Conservation (phyloP, 805 yeast species). For the Pichia gijzeniarum region DNA sequence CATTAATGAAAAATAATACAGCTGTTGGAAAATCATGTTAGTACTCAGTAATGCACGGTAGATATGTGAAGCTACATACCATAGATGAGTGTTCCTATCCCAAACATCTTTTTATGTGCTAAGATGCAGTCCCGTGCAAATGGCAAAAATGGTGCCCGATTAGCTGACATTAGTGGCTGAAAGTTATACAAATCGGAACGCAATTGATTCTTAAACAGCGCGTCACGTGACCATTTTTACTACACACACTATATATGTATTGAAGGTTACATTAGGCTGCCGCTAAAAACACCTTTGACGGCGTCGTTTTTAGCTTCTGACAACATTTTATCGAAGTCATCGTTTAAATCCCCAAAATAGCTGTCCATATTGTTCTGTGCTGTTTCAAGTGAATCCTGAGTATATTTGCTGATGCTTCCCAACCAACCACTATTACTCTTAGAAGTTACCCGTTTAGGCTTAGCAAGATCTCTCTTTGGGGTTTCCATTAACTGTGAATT, state of each 20-base stretch:
- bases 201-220: too few species aligned
- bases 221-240: too few species aligned
- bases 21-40: slow-evolving; percentile 20
- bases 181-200: too few species aligned
- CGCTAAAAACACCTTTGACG: slow-evolving; percentile 24
- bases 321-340: slow-evolving; percentile 28
- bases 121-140: neutral
- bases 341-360: slow-evolving; percentile 26
- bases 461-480: slow-evolving; percentile 11
- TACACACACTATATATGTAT: too few species aligned
- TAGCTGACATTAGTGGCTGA: too few species aligned
- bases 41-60: too few species aligned
- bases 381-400: slow-evolving; percentile 21
- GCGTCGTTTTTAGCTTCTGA: slow-evolving; percentile 26
- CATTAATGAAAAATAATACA: slow-evolving; percentile 45
- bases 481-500: slow-evolving; percentile 20
- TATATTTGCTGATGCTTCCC: slow-evolving; percentile 13
- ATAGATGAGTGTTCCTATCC: slow-evolving; percentile 48
- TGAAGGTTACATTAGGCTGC: slow-evolving; percentile 8
- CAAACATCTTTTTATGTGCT: slow-evolving; percentile 36
- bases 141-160: too few species aligned
- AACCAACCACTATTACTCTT: slow-evolving; percentile 11
- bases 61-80: too few species aligned
- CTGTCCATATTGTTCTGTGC: slow-evolving; percentile 21
- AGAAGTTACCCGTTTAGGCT: slow-evolving; percentile 2